A percentile compares a stretch with the other conserved stretches of the same genome.
phyloP scores from a whole-genome alignment of 768 basidiomycete genomes.

The Lentinus brumalis region DNA sequence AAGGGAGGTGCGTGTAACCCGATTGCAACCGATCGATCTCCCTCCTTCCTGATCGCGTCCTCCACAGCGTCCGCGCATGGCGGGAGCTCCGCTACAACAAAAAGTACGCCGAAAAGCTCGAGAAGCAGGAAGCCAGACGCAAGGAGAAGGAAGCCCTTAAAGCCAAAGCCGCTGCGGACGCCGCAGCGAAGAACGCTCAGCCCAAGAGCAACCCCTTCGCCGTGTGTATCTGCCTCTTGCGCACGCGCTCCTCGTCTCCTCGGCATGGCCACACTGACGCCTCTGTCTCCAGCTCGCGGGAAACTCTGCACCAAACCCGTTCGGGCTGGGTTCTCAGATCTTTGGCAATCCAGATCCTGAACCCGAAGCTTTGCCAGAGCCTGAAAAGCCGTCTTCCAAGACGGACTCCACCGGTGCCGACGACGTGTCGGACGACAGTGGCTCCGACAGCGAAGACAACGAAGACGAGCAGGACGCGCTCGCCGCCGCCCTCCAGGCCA shows the following conservation, averaged over 20 bases:
- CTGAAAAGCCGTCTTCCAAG: conserved; percentile 2
- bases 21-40: background rate
- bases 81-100: conserved; percentile 73
- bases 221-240: conserved; percentile 36
- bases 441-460: conserved; percentile 23
- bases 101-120: conserved; percentile 73
- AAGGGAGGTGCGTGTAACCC: conserved; percentile 59
- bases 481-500: conserved; percentile 57
- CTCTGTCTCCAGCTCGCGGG: conserved; percentile 23
- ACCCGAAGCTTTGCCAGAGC: background rate
- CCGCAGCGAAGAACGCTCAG: conserved; percentile 33
- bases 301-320: conserved; percentile 36
- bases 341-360: conserved; percentile 44
- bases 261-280: background rate
- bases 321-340: conserved; percentile 67
- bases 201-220: conserved; percentile 69
- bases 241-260: background rate
- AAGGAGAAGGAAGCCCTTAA: conserved; percentile 38
- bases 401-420: conserved; percentile 9
- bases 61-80: conserved; percentile 78
- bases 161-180: conserved; percentile 36
- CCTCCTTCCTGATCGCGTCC: conserved; percentile 4
- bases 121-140: conserved; percentile 50
- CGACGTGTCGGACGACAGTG: conserved; percentile 32
- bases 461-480: conserved; percentile 42